phyloP scores from a whole-genome alignment of 2,329 filamentous ascomycete species.

The Parastagonospora nodorum region DNA sequence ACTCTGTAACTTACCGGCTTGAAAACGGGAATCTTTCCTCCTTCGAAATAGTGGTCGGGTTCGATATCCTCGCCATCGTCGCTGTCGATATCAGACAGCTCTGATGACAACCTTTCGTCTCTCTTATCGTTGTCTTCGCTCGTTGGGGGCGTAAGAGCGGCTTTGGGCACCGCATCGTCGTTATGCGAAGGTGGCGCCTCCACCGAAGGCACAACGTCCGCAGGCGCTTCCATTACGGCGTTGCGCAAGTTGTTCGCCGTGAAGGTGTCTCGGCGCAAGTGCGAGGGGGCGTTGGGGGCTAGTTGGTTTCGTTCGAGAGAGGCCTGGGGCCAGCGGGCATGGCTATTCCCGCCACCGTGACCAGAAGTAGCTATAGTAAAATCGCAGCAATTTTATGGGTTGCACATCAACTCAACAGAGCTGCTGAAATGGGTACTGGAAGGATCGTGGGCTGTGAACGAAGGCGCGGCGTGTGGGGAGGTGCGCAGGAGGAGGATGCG shows the following conservation, averaged over 20 bases:
- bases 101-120: conserved; percentile 52
- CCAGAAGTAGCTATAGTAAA: conserved; percentile 16
- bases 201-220: conserved; percentile 40
- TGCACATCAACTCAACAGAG: conserved; percentile 24
- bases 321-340: conserved; percentile 33
- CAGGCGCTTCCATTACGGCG: conserved; percentile 35
- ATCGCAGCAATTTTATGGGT: conserved; percentile 27
- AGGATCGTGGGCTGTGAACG: conserved; percentile 11
- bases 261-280: conserved; percentile 21
- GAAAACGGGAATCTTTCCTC: conserved; percentile 86
- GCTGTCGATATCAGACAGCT: conserved; percentile 55
- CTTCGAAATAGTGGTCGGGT: conserved; percentile 86
- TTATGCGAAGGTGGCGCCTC: conserved; percentile 31
- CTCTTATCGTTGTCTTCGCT: conserved; percentile 57
- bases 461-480: conserved; percentile 27
- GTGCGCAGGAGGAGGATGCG: conserved; percentile 23
- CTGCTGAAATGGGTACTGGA: background rate
- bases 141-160: conserved; percentile 57
- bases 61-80: conserved; percentile 69
- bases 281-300: conserved; percentile 27
- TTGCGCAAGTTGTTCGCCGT: conserved; percentile 5
- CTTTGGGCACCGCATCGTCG: conserved; percentile 39
- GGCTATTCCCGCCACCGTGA: conserved; percentile 34
- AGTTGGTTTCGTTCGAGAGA: conserved; percentile 27
- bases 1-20: conserved; percentile 67